These are phyloP conservation scores for Sporothrix humicola DNA, from an alignment of 2,329 filamentous ascomycete genomes.

Conservation along the genomic window DNA sequence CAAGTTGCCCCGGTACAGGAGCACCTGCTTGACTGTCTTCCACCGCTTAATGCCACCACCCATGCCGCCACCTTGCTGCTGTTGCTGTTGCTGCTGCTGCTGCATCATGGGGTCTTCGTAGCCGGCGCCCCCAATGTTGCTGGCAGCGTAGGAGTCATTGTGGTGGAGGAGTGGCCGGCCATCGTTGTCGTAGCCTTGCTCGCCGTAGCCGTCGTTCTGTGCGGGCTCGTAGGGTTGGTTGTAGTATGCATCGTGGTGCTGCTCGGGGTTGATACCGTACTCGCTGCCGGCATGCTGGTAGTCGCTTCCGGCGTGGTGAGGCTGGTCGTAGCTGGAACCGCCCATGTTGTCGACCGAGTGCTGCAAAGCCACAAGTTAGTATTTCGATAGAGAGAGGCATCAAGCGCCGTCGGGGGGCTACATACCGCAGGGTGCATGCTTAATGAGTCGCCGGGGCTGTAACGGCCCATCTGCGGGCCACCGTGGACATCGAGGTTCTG, in stretches of 20 bases:
- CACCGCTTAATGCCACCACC: constrained; percentile 75
- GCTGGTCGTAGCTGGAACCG: constrained; percentile 52
- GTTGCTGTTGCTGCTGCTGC: constrained; percentile 43
- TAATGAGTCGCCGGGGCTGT: constrained; percentile 74
- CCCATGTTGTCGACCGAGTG: constrained; percentile 60
- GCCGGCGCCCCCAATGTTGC: constrained; percentile 45
- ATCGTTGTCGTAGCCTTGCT: constrained; percentile 69
- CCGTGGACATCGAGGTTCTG: constrained; percentile 68
- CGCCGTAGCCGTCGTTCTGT: constrained; percentile 51
- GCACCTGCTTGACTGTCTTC: constrained; percentile 99
- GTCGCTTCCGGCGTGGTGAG: constrained; percentile 59
- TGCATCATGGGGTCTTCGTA: constrained; percentile 48
- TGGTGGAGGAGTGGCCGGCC: constrained; percentile 76
- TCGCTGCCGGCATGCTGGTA: constrained; percentile 64
- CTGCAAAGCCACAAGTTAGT: constrained; percentile 43
- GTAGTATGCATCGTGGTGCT: constrained; percentile 87
- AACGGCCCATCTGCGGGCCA: constrained; percentile 46
- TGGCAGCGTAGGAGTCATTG: constrained; percentile 55
- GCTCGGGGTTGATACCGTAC: constrained; percentile 79
- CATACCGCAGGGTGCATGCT: constrained; percentile 84
- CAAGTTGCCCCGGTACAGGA: constrained; percentile 93
- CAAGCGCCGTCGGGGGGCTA: constrained; percentile 37
- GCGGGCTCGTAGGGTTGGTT: constrained; percentile 75
- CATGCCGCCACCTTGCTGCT: constrained; percentile 45
- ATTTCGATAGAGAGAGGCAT: background rate